These are phyloP conservation scores for Penicillium waksmanii DNA, from an alignment of 495 filamentous ascomycete species.

Conservation along the genomic window DNA sequence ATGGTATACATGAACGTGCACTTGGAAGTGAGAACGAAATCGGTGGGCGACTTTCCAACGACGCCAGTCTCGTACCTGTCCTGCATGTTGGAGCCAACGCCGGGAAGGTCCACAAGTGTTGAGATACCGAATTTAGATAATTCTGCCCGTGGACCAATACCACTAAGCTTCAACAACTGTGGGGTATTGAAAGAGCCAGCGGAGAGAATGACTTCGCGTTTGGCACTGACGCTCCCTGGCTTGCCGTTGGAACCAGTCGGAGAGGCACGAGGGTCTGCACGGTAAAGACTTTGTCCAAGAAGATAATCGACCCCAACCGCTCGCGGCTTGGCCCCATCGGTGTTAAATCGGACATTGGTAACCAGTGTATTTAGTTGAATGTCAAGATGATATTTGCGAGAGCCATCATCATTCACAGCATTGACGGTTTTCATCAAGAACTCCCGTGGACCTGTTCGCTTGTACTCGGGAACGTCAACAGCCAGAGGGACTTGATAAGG, in stretches of 20 bases:
- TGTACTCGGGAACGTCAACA: constrained; percentile 43
- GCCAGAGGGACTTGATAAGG: constrained; percentile 58
- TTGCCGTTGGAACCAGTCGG: constrained; percentile 32
- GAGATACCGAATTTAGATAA: constrained; percentile 53
- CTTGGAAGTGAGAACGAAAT: constrained; percentile 49
- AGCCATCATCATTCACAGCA: constrained; percentile 55
- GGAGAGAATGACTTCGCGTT: constrained; percentile 65
- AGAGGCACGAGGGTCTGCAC: constrained; percentile 53
- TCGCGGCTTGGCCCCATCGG: constrained; percentile 41
- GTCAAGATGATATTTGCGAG: constrained; percentile 59
- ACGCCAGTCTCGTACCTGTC: constrained; percentile 64
- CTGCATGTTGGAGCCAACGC: constrained; percentile 68
- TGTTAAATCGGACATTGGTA: constrained; percentile 62
- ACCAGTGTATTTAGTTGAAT: constrained; percentile 62
- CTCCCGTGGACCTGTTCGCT: constrained; percentile 55
- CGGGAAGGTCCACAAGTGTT: constrained; percentile 58
- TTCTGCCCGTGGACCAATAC: constrained; percentile 59
- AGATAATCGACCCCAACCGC: constrained; percentile 70
- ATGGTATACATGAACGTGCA: constrained; percentile 51
- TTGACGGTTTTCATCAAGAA: constrained; percentile 54
- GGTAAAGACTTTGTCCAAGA: constrained; percentile 59
- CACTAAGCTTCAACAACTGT: constrained; percentile 67
- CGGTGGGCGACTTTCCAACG: constrained; percentile 45
- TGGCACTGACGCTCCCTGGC: constrained; percentile 50
- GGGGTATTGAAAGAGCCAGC: constrained; percentile 67